Evolutionary conservation across 768 basidiomycete genomes (phyloP).

Genomic region (Suillus occidentalis): DNA sequence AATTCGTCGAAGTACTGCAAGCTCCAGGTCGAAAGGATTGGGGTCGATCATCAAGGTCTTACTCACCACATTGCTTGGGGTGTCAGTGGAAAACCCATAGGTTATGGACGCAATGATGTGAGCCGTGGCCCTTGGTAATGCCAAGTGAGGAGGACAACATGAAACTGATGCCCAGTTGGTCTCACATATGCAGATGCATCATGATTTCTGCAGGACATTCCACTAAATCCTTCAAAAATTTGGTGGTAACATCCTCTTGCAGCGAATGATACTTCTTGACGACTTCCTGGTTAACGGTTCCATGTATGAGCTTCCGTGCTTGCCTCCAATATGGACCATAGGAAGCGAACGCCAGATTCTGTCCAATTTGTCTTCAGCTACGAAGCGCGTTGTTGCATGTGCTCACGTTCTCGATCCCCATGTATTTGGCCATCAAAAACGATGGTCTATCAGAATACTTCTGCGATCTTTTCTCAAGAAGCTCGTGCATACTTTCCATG

Average conservation of each 20-base stretch:
- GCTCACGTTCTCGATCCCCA: constrained; percentile 8
- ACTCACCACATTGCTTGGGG: constrained; percentile 8
- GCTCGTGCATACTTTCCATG: constrained; percentile 27
- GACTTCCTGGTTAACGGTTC: constrained; percentile 1
- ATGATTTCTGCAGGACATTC: constrained; percentile 7
- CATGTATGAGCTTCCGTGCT: constrained; percentile 10
- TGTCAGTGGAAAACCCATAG: constrained; percentile 8
- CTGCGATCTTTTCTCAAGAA: constrained; percentile 30
- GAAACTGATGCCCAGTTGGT: not conserved
- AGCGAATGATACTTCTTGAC: constrained; percentile 9
- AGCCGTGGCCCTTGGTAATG: constrained; percentile 4
- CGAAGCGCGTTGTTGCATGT: not conserved
- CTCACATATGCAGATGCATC: constrained; percentile 7
- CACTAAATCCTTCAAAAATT: constrained; percentile 6
- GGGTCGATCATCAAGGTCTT: not conserved
- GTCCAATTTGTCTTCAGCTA: not conserved
- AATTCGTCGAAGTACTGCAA: constrained; percentile 9
- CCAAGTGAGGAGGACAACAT: not conserved
- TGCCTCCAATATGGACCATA: constrained; percentile 13
- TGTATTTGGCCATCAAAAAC: constrained; percentile 12
- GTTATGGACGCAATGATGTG: constrained; percentile 9
- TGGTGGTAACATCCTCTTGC: constrained; percentile 9
- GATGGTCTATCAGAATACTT: constrained; percentile 19
- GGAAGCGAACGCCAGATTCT: constrained; percentile 16
- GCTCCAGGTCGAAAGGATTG: not conserved